Percentiles rank a stretch among this genome's conserved stretches.
Conservation (phyloP, 2,329 filamentous ascomycete genomes). For the Samsoniella hepiali region DNA sequence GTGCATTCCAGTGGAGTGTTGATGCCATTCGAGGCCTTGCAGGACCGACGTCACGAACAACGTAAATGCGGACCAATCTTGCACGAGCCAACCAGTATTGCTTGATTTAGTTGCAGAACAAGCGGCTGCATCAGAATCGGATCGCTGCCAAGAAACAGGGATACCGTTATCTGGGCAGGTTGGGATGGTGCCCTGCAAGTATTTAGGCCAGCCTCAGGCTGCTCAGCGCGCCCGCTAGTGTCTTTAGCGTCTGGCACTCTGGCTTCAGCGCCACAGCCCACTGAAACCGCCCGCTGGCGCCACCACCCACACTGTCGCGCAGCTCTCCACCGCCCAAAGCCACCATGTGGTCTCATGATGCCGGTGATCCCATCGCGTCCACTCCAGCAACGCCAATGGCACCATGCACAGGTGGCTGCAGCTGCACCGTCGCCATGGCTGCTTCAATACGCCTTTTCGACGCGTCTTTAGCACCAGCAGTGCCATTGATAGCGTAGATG, state of each 20-base stretch:
- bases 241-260: background rate
- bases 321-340: background rate
- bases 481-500: slow-evolving; percentile 38
- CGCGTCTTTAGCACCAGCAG: slow-evolving; percentile 26
- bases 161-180: background rate
- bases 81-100: background rate
- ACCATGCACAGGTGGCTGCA: slow-evolving; percentile 16
- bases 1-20: background rate
- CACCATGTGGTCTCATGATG: slow-evolving; percentile 6
- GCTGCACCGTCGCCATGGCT: slow-evolving; percentile 16
- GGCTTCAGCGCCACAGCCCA: background rate
- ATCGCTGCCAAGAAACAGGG: slow-evolving; percentile 8
- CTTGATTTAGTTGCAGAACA: background rate
- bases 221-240: background rate
- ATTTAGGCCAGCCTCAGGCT: too few species aligned
- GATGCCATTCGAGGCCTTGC: background rate
- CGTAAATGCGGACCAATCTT: too few species aligned
- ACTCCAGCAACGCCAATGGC: background rate
- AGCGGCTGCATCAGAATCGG: background rate
- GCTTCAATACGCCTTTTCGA: slow-evolving; percentile 22
- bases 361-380: background rate
- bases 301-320: background rate
- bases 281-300: background rate
- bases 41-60: background rate
- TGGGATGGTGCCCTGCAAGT: background rate